These are phyloP conservation scores for Candida maltosa DNA, from an alignment of 805 yeast genomes.

Conservation along the genomic window DNA sequence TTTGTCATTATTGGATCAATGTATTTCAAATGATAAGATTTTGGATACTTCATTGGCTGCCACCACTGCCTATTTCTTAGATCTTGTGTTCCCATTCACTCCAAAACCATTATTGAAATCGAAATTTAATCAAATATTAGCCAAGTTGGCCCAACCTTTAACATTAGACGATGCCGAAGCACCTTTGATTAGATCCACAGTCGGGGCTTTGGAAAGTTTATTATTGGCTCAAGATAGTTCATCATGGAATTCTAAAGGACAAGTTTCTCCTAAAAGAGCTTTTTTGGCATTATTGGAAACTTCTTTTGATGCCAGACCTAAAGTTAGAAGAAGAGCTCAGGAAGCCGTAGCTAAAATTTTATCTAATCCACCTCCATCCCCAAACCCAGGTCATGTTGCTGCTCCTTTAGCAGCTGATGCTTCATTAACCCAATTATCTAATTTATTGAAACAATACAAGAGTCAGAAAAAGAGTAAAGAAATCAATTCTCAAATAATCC, in stretches of 20 bases:
- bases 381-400: constrained; percentile 76
- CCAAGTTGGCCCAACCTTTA: constrained; percentile 78
- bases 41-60: constrained; percentile 66
- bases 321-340: constrained; percentile 90
- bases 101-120: constrained; percentile 67
- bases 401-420: constrained; percentile 66
- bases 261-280: constrained; percentile 79
- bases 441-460: constrained; percentile 34
- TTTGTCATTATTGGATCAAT: constrained; percentile 75
- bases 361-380: constrained; percentile 68
- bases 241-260: constrained; percentile 63
- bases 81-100: constrained; percentile 70
- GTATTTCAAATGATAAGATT: constrained; percentile 47
- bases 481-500: constrained; percentile 59
- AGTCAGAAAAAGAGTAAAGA: constrained; percentile 40
- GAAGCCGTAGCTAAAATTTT: constrained; percentile 76
- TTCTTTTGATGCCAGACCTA: constrained; percentile 86
- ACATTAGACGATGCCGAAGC: constrained; percentile 70
- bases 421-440: constrained; percentile 53
- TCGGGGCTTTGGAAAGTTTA: constrained; percentile 80
- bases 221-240: constrained; percentile 75
- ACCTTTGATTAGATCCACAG: constrained; percentile 74
- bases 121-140: constrained; percentile 73
- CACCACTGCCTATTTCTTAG: constrained; percentile 76
- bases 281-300: constrained; percentile 73